Percentiles rank a stretch among this genome's conserved stretches.
Conservation (phyloP, 2,329 filamentous ascomycete species). For the Ophiostoma populinum region DNA sequence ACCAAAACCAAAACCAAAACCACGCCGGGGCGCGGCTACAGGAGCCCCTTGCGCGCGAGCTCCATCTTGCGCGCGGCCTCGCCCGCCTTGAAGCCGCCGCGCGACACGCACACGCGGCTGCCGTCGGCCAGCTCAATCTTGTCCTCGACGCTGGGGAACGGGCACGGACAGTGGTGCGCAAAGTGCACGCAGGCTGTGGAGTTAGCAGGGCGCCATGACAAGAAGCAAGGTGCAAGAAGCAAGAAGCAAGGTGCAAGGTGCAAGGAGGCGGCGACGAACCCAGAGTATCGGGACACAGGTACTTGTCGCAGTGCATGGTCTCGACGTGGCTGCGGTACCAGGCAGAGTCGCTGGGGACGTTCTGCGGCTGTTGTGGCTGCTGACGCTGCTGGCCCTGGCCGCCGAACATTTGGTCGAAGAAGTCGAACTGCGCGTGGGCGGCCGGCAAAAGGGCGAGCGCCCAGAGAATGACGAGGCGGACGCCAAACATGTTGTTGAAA, state of each 20-base stretch:
- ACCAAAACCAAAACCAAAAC: not conserved
- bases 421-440: slow-evolving; percentile 70
- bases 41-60: slow-evolving; percentile 58
- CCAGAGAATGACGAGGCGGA: slow-evolving; percentile 19
- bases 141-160: slow-evolving; percentile 59
- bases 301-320: slow-evolving; percentile 73
- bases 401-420: slow-evolving; percentile 96
- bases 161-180: slow-evolving; percentile 91
- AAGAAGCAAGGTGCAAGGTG: not conserved
- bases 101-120: slow-evolving; percentile 55
- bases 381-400: slow-evolving; percentile 33
- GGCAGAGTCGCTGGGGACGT: slow-evolving; percentile 67
- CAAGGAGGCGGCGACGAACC: slow-evolving; percentile 16
- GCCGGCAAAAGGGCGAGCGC: slow-evolving; percentile 43
- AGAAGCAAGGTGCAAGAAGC: not conserved
- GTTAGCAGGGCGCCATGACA: too few species aligned
- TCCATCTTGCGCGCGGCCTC: slow-evolving; percentile 63
- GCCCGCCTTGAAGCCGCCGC: slow-evolving; percentile 54
- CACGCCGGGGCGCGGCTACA: slow-evolving; percentile 24
- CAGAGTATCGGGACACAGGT: slow-evolving; percentile 85
- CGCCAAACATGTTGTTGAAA: slow-evolving; percentile 7
- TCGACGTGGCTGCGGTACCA: slow-evolving; percentile 41
- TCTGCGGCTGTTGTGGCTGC: slow-evolving; percentile 46
- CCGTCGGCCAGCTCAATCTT: slow-evolving; percentile 62
- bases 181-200: slow-evolving; percentile 69